Evolutionary conservation across 1,139 yeast species (phyloP), one percentile per base, ranked within the genome.

Genomic region (Lodderomyces beijingensis): DNA sequence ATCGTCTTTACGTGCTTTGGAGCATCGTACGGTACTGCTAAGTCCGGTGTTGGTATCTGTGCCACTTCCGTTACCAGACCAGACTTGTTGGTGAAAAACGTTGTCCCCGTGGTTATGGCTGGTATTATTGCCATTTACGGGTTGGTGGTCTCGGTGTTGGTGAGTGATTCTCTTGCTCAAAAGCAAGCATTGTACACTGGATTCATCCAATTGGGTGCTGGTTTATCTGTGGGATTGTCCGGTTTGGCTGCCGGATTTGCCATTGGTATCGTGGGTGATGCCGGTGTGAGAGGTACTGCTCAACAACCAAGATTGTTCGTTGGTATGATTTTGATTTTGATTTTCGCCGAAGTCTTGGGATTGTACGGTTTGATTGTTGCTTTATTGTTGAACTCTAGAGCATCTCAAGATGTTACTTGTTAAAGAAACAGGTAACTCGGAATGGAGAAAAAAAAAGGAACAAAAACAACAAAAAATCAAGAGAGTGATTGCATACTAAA

Each of bases 41-140:
- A 93, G 70, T 84, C 96, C 27, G 99, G 99, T 69, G 95, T 91
- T 45, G 98, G 99, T 79, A 89, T 93, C 58, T 88, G 96, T 71
- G 98, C 96, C 59, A 88, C 96, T 49, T 86, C 95, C 66, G 96
- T 89, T 43, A 74, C 91, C 61, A 85, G 96, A 77, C 98, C 98
- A 45, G 97, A 91, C 62, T 75, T 87, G 62, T 77, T 83, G 66
- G 94, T 88, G 48, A 84, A 77, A 65, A 82, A 79, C 63, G 79
- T 85, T 55, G 93, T 93, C 46, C 98, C 98, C 42, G 98, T 93
- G 50, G 83, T 93, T 69, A 89, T 93, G 96, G 95, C 97, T 44
- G 99, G 99, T 85, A 93, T 93, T 60, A 85, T 93, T 66, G 96
- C 98, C 62, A 93, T 93, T 68, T 93, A 93, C 61, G 99, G 99